These are phyloP conservation scores for Jimgerdemannia lactiflua DNA, from an alignment of 192 early-diverging fungal species.

Conservation along the genomic window DNA sequence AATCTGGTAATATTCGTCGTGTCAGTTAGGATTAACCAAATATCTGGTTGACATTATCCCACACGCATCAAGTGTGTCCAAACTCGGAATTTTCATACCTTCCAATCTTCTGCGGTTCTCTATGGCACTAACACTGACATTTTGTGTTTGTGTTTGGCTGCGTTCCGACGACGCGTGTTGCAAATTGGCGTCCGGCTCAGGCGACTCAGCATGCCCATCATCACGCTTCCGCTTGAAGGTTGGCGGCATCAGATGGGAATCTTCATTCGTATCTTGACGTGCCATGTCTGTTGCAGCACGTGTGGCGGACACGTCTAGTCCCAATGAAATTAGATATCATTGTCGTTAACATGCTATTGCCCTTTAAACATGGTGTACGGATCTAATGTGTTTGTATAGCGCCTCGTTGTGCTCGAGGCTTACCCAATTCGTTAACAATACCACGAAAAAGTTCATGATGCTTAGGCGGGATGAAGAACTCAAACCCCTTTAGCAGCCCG, in stretches of 20 bases:
- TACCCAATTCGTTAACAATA: conserved; percentile 3
- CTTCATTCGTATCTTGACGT: too few relatives aligned
- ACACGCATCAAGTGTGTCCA: too few relatives aligned
- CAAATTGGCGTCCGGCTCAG: too few relatives aligned
- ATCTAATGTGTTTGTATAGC: background rate
- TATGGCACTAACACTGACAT: too few relatives aligned
- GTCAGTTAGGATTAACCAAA: too few relatives aligned
- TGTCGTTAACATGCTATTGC: background rate
- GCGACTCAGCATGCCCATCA: background rate
- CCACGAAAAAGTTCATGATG: conserved; percentile 9
- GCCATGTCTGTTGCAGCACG: background rate
- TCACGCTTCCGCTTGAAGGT: background rate
- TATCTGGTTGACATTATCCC: too few relatives aligned
- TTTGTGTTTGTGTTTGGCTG: too few relatives aligned
- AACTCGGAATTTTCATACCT: too few relatives aligned
- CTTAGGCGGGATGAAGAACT: conserved; percentile 6
- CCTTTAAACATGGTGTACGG: background rate
- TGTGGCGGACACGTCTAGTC: background rate
- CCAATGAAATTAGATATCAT: background rate
- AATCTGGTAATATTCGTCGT: too few relatives aligned
- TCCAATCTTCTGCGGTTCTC: too few relatives aligned
- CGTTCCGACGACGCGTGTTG: too few relatives aligned
- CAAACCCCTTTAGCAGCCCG: conserved; percentile 1
- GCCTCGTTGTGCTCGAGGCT: background rate
- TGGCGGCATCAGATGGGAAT: too few relatives aligned